Conservation (phyloP, 202 grass and related monocot species). For the Elaeis oleifera region DNA sequence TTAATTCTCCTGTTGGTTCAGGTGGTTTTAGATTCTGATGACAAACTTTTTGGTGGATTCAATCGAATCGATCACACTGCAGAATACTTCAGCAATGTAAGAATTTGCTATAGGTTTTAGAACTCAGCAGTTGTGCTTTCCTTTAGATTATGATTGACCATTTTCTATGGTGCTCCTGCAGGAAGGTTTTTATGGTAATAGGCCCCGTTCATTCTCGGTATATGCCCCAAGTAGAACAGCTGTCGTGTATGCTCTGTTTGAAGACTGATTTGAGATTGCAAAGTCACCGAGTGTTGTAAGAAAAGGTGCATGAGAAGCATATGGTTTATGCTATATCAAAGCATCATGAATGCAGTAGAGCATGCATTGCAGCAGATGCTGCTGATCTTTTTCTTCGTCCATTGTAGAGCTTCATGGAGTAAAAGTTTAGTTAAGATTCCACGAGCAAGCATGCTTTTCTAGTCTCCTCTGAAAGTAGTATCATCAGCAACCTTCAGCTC, state of each 20-base stretch:
- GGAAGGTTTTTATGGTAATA: constrained; percentile 71
- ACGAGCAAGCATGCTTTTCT: no score
- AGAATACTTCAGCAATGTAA: constrained; percentile 73
- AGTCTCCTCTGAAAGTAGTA: no score
- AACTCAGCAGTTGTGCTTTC: neutral
- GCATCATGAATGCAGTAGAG: no score
- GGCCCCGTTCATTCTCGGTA: constrained; percentile 58
- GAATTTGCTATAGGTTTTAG: constrained; percentile 16
- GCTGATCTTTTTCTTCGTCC: no score
- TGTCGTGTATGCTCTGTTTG: constrained; percentile 71
- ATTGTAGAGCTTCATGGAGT: no score
- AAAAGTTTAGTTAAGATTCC: no score
- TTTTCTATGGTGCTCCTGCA: constrained; percentile 25
- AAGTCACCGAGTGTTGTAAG: no score
- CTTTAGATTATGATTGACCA: constrained; percentile 13
- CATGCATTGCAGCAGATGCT: no score
- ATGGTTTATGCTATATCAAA: no score
- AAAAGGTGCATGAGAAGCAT: no score
- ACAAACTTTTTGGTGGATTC: constrained; percentile 84
- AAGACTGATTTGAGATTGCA: constrained; percentile 21
- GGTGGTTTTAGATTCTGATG: constrained; percentile 87
- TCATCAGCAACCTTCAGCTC: no score
- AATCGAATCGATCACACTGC: constrained; percentile 60
- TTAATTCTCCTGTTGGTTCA: constrained; percentile 11
- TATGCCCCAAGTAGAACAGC: constrained; percentile 84